A percentile compares a stretch with the other conserved stretches of the same genome.
These are phyloP conservation scores for Yamadazyma scolyti DNA, from an alignment of 805 yeast species.

Conservation along the genomic window DNA sequence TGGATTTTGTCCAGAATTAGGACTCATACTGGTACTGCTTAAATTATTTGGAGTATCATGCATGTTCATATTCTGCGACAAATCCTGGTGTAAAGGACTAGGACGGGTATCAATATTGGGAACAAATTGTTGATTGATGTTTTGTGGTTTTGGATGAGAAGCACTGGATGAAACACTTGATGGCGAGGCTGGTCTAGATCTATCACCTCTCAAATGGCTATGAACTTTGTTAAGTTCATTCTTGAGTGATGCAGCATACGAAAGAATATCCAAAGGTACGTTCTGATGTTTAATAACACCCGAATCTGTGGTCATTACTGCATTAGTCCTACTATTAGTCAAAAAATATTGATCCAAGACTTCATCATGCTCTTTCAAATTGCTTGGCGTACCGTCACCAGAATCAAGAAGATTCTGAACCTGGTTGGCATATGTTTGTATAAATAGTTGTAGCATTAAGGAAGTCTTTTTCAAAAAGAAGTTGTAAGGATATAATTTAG, in stretches of 20 bases:
- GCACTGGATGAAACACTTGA: too few species aligned
- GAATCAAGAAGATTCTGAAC: constrained; percentile 31
- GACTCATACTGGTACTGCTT: constrained; percentile 1
- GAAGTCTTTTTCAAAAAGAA: constrained; percentile 51
- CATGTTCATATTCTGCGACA: not conserved
- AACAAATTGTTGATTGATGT: not conserved
- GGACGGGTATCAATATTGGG: too few species aligned
- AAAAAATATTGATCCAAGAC: not conserved
- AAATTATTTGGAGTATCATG: not conserved
- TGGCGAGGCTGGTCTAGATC: not conserved
- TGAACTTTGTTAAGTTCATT: constrained; percentile 6
- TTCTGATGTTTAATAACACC: too few species aligned
- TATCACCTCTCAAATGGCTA: not conserved
- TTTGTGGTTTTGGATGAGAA: too few species aligned
- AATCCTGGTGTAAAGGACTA: not conserved
- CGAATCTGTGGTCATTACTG: too few species aligned
- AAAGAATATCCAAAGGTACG: constrained; percentile 34
- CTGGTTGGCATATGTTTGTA: constrained; percentile 60
- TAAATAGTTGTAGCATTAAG: constrained; percentile 54
- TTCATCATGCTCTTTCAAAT: constrained; percentile 9
- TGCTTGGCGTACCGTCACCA: constrained; percentile 20
- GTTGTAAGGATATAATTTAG: constrained; percentile 32
- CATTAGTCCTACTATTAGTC: not conserved
- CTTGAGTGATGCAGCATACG: constrained; percentile 39
- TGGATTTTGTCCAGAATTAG: not conserved